Evolutionary conservation across 441 rosid genomes (phyloP), one percentile per base, ranked within the genome.

Genomic region (Erodium texanum): DNA sequence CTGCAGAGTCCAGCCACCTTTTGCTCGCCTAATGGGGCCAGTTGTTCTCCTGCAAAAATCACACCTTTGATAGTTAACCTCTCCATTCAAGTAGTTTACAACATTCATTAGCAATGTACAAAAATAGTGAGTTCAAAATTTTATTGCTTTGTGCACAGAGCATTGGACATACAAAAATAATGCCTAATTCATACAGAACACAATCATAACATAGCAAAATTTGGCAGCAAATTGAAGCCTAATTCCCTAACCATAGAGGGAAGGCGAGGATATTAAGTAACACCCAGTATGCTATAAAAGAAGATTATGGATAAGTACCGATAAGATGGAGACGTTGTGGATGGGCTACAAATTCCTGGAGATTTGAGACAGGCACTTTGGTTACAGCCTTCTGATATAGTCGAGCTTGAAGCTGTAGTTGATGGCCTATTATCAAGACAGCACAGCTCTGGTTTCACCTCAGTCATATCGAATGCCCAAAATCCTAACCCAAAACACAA

Each of bases 1-100:
- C 78, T 89, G 91, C 0, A 85, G 92, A 69, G 98, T 95, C 99
- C 99, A 95, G 54, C 99, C 99, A 10, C 99, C 99, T 80, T 92
- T 95, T 3, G 99, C 96, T 67, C 97, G 85, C 82, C 99, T 87
- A 58, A 94, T 88, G 45, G 97, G 99, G 8, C 99, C 99, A 14
- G 87, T 87, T 5, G 90, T 92, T 78, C 99, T 90, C 87, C 99
- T 95, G 74, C 79, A 84, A 68, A 72, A 45, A 54, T 67, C 20
- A 22, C n/a, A 68, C 24, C 12, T 52, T 18, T 12, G 22, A 52
- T 52, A 5, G 20, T 52, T 52, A 52, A 52, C 22, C 59, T 4
- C 59, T 2, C 19, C 59, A 52, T 52, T 52, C 56, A 52, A n/a
- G 22, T 18, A 7, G 59, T 52, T 52, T 52, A 52, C 59, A 18